Evolutionary conservation across 2,329 filamentous ascomycete species (phyloP).

Genomic region (Intubia oerlemansii): DNA sequence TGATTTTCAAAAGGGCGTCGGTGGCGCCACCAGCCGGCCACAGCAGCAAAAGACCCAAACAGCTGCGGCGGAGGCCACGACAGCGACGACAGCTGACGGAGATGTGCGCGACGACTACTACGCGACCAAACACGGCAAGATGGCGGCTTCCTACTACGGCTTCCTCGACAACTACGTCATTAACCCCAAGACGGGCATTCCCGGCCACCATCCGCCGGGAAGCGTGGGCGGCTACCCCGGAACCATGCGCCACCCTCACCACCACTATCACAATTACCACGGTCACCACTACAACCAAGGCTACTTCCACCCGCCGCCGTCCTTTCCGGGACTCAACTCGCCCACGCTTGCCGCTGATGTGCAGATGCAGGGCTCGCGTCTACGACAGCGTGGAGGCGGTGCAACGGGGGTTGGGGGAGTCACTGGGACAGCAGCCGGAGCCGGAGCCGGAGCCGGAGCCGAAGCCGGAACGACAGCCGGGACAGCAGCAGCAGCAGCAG

Average conservation of each 20-base stretch:
- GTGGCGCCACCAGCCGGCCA: neutral
- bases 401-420: no score
- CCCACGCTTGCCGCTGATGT: conserved; percentile 35
- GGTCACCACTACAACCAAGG: conserved; percentile 35
- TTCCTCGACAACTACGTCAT: conserved; percentile 84
- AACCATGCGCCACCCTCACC: neutral
- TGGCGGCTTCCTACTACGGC: conserved; percentile 91
- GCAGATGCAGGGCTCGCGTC: conserved; percentile 29
- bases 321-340: conserved; percentile 50
- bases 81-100: conserved; percentile 16
- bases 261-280: no score
- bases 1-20: conserved; percentile 69
- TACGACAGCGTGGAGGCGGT: conserved; percentile 18
- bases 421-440: no score
- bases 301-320: conserved; percentile 54
- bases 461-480: no score
- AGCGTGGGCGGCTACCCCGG: conserved; percentile 19
- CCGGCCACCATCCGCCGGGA: conserved; percentile 35
- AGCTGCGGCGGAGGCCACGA: conserved; percentile 6
- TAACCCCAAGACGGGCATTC: conserved; percentile 46
- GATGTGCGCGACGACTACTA: conserved; percentile 84
- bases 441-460: no score
- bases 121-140: conserved; percentile 87
- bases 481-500: conserved; percentile 4
- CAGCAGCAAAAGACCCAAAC: conserved; percentile 1